phyloP scores from a whole-genome alignment of 2,329 filamentous ascomycete genomes.

The Dothistroma pini region DNA sequence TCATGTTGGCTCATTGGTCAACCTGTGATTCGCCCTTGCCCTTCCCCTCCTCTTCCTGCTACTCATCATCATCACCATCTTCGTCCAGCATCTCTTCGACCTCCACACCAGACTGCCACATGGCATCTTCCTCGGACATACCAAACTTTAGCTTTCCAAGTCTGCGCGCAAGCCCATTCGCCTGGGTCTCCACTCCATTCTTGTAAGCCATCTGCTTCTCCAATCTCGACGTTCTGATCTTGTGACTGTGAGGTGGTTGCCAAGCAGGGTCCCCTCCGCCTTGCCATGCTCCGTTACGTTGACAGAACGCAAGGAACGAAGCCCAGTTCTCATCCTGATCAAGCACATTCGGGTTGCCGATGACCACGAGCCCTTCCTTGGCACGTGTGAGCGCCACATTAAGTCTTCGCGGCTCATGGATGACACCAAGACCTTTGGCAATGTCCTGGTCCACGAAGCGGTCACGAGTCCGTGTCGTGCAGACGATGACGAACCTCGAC shows the following conservation, averaged over 20 bases:
- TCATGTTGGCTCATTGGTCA: no score
- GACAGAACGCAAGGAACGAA: conserved; percentile 25
- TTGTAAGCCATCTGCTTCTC: conserved; percentile 19
- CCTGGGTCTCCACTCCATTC: not conserved
- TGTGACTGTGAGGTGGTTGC: conserved; percentile 12
- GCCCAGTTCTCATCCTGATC: conserved; percentile 25
- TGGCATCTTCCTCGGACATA: conserved; percentile 10
- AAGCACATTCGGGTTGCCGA: conserved; percentile 25
- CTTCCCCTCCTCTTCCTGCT: not conserved
- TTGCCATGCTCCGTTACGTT: conserved; percentile 18
- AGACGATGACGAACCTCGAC: conserved; percentile 25
- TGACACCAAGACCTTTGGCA: conserved; percentile 25
- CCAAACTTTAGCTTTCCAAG: conserved; percentile 6
- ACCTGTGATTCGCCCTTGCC: no score
- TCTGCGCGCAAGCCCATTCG: not conserved
- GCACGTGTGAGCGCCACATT: conserved; percentile 30
- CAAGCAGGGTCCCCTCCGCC: conserved; percentile 5
- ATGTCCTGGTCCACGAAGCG: conserved; percentile 28
- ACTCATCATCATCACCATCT: no score
- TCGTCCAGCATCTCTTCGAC: conserved; percentile 1
- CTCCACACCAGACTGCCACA: conserved; percentile 9
- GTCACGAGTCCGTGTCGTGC: conserved; percentile 28
- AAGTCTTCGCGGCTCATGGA: conserved; percentile 26
- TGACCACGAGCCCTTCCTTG: conserved; percentile 26
- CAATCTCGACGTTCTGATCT: conserved; percentile 20